phyloP scores from a whole-genome alignment of 805 yeast species.

The Candida nemodendra region DNA sequence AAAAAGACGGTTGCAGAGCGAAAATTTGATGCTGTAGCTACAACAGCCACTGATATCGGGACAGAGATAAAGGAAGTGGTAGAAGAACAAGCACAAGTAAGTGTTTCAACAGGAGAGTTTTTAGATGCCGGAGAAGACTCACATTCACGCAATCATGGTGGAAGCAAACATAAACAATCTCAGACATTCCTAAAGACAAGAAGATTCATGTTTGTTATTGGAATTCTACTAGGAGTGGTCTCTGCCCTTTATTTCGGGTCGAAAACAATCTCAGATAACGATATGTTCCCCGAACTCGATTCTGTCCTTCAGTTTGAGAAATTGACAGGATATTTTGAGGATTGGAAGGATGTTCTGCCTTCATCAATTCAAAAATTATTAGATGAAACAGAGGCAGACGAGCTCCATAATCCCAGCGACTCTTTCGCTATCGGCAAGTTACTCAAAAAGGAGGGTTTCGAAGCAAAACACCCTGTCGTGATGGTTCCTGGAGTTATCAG shows the following conservation, averaged over 20 bases:
- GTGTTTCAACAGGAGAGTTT: no score
- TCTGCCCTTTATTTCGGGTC: constrained; percentile 64
- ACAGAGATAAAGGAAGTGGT: neutral
- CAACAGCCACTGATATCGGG: constrained; percentile 3
- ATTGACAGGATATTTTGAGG: constrained; percentile 58
- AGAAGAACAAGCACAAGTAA: no score
- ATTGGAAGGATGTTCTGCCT: constrained; percentile 77
- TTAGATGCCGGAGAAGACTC: no score
- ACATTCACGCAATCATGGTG: no score
- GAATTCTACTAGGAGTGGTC: constrained; percentile 68
- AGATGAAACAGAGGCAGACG: constrained; percentile 50
- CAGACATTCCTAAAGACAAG: constrained; percentile 36
- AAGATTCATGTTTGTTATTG: constrained; percentile 61
- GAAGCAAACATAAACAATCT: no score
- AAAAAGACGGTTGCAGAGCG: neutral
- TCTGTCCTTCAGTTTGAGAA: constrained; percentile 53
- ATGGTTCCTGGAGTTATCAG: constrained; percentile 96
- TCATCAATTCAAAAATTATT: constrained; percentile 57
- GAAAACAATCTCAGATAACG: constrained; percentile 37
- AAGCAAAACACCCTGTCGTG: constrained; percentile 73
- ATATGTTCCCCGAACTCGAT: constrained; percentile 49
- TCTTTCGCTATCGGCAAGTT: constrained; percentile 84
- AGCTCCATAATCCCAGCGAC: constrained; percentile 60
- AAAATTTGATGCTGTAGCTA: neutral
- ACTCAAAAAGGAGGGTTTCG: constrained; percentile 48